These are phyloP conservation scores for Sporothrix protearum DNA, from an alignment of 2,329 filamentous ascomycete species.

Conservation along the genomic window DNA sequence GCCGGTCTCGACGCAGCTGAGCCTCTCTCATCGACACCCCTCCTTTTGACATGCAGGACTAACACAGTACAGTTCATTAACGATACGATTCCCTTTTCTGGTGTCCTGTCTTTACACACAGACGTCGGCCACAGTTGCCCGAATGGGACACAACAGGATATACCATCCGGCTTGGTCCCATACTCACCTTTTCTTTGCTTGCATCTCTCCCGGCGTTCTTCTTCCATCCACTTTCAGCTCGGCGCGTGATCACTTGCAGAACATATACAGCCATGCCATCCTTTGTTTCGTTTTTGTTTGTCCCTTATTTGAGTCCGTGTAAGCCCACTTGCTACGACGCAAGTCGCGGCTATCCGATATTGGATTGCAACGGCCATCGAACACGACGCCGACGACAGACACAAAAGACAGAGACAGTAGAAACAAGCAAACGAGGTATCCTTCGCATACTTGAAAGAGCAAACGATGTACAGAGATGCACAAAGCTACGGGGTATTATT, in stretches of 20 bases:
- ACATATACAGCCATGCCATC: not conserved
- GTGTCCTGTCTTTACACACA: not conserved
- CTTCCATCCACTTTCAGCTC: not conserved
- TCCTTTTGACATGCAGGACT: not conserved
- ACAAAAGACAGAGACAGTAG: not conserved
- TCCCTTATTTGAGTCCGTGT: not conserved
- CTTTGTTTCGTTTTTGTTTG: not conserved
- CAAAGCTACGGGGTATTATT: constrained; percentile 13
- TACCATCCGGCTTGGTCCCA: not conserved
- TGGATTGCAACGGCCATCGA: constrained; percentile 18
- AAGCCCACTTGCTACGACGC: constrained; percentile 17
- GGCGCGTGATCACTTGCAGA: constrained; percentile 5
- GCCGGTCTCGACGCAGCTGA: not conserved
- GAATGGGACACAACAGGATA: not conserved
- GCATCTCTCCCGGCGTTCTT: not conserved
- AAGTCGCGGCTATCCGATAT: constrained; percentile 17
- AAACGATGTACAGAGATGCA: not conserved
- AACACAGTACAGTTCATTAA: too few relatives aligned
- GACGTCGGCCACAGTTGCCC: not conserved
- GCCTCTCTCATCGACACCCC: not conserved
- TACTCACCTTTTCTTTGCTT: not conserved
- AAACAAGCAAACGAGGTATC: not conserved
- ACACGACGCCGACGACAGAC: not conserved
- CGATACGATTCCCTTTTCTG: too few relatives aligned
- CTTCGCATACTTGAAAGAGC: not conserved